Base-by-base conservation (phyloP, 2,329 filamentous ascomycete genomes). In the Fusarium sp. region DNA sequence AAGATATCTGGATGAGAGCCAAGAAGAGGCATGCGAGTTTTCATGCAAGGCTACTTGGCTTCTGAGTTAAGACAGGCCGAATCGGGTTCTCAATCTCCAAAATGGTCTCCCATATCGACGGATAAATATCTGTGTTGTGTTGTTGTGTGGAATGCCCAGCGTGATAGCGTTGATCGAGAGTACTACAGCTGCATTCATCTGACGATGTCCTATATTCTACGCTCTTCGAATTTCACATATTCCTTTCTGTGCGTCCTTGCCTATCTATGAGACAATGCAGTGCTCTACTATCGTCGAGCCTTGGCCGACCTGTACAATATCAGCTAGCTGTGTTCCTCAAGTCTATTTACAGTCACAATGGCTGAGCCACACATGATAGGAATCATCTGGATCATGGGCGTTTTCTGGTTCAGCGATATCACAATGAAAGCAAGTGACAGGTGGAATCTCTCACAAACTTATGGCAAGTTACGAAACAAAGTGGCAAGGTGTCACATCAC, bases 401-500 rank as follows among this genome's bases (percentile, higher is more conserved):
- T 24, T 29, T 38, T 43, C 11, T 52, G 20, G 13, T 52, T 52
- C 6, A 15, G 23, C 28, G 20, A 49, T 13, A 23, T n/a, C 28
- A 48, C 48, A 52, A n/a, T 28, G 18, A 20, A 43, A 43, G 31
- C 20, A 54, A 12, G 9, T 23, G 18, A 26, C 7, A 16, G 15
- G 31, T 48, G 10, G 12, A 53, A 48, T 24, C 8, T 21, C 23
- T 9, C 38, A 41, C 26, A 37, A 38, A 23, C 21, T 41, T 15
- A 24, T 44, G 48, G 23, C 31, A 44, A 21, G 9, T 37, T 41
- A 35, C 31, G 37, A 11, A 33, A 47, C 21, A 42, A 38, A 43
- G n/a, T 54, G 54, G 47, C 38, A 48, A 41, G 13, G n/a, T 41
- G 42, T 57, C 57, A 70, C 67, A 43, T 42, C 11, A 23, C 10